These are phyloP conservation scores for Diaporthe caulivora DNA, from an alignment of 2,329 filamentous ascomycete genomes.

Conservation along the genomic window DNA sequence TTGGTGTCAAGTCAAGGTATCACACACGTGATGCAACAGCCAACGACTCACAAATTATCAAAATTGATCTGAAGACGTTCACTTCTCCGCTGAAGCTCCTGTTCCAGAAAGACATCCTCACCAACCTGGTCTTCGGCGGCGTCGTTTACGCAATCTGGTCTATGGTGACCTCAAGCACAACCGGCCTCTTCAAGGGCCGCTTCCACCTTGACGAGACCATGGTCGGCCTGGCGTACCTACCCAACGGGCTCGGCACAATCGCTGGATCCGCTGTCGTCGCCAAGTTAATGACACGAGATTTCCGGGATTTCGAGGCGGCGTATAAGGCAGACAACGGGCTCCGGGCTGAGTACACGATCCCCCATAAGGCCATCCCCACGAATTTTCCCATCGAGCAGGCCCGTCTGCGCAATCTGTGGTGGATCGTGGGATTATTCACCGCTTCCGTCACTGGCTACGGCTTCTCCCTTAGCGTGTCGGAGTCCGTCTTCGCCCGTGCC, in stretches of 20 bases:
- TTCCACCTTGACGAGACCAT: constrained; percentile 44
- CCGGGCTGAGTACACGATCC: constrained; percentile 45
- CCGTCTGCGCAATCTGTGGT: constrained; percentile 54
- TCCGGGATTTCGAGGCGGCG: constrained; percentile 44
- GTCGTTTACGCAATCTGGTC: constrained; percentile 50
- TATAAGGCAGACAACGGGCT: constrained; percentile 47
- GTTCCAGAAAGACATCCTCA: constrained; percentile 56
- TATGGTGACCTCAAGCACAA: constrained; percentile 60
- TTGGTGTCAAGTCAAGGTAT: constrained; percentile 36
- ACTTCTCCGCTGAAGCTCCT: constrained; percentile 54
- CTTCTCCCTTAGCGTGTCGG: constrained; percentile 45
- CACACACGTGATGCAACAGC: constrained; percentile 40
- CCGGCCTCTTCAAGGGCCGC: constrained; percentile 49
- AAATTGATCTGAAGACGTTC: constrained; percentile 48
- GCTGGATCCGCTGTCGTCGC: constrained; percentile 55
- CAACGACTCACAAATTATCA: constrained; percentile 33
- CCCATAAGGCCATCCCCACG: constrained; percentile 43
- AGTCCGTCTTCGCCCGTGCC: constrained; percentile 26
- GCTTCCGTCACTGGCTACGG: constrained; percentile 51
- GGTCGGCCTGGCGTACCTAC: constrained; percentile 45
- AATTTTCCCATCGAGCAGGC: constrained; percentile 59
- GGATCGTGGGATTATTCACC: constrained; percentile 53
- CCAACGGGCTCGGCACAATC: constrained; percentile 54
- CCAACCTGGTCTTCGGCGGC: constrained; percentile 54
- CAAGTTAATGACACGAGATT: constrained; percentile 56